Percentiles rank a stretch among this genome's conserved stretches.
Conservation (phyloP, 106 monocot genomes). For the Amphibolis antarctica region DNA sequence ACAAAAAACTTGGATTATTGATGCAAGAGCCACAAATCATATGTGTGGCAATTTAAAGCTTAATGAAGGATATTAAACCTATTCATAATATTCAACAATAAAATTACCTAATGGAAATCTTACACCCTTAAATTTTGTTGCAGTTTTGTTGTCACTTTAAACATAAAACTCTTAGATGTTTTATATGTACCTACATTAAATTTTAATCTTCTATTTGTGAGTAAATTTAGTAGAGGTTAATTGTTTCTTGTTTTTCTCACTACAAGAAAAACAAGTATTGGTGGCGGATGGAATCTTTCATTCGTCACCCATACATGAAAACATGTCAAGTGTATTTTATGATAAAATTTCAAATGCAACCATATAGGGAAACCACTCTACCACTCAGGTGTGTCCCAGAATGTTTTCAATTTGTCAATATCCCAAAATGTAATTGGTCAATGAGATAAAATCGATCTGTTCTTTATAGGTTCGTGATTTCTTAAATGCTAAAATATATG, state of each 20-base stretch:
- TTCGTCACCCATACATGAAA: no score
- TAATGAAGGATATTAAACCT: not conserved
- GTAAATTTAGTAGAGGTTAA: not conserved
- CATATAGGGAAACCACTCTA: slow-evolving; percentile 99
- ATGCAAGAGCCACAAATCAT: not conserved
- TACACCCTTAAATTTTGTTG: not conserved
- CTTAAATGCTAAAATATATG: slow-evolving; percentile 86
- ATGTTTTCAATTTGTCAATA: not conserved
- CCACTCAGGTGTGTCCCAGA: slow-evolving; percentile 57
- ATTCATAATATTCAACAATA: not conserved
- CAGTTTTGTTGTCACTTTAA: not conserved
- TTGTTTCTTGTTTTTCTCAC: not conserved
- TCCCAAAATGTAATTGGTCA: not conserved
- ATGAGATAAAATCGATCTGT: not conserved
- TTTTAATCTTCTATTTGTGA: not conserved
- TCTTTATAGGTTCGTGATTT: slow-evolving; percentile 87
- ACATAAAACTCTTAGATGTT: not conserved
- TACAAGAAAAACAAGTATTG: no score
- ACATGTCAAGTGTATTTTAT: slow-evolving; percentile 97
- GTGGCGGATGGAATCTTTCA: no score
- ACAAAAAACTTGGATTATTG: not conserved
- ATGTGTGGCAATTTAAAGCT: not conserved
- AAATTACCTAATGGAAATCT: not conserved
- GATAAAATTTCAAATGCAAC: slow-evolving; percentile 97
- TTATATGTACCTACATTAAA: not conserved